These are phyloP conservation scores for Fusarium setosum DNA, from an alignment of 2,329 filamentous ascomycete genomes.

Conservation along the genomic window DNA sequence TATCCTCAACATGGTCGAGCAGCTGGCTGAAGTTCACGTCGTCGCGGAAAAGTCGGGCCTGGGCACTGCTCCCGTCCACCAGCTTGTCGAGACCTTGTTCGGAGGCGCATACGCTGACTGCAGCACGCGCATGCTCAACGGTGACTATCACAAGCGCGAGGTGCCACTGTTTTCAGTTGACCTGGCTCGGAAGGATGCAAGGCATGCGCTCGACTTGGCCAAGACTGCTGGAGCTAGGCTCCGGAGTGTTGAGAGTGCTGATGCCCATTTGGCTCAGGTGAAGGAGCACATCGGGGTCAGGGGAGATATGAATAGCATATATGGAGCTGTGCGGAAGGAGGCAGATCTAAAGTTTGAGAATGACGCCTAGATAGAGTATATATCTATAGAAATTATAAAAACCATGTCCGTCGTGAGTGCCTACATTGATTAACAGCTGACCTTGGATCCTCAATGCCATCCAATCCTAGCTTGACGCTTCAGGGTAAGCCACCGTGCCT, in stretches of 20 bases:
- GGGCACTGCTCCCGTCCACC: conserved; percentile 75
- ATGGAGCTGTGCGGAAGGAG: conserved; percentile 81
- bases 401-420: too few species aligned
- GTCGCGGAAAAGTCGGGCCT: conserved; percentile 85
- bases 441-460: not conserved
- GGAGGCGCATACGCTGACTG: conserved; percentile 82
- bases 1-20: conserved; percentile 83
- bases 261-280: conserved; percentile 75
- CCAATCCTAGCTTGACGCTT: not conserved
- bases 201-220: conserved; percentile 78
- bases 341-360: conserved; percentile 81
- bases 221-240: conserved; percentile 70
- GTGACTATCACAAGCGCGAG: conserved; percentile 80
- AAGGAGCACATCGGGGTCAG: conserved; percentile 74
- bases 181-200: conserved; percentile 83
- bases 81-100: conserved; percentile 79
- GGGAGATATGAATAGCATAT: conserved; percentile 86
- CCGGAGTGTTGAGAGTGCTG: conserved; percentile 73
- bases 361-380: conserved; percentile 6
- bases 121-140: conserved; percentile 76
- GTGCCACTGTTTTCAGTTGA: conserved; percentile 87
- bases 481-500: conserved; percentile 13
- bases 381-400: too few species aligned
- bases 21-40: conserved; percentile 81
- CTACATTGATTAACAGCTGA: too few species aligned